These are phyloP conservation scores for Aspergillus ustus DNA, from an alignment of 2,329 filamentous ascomycete species.

Conservation along the genomic window DNA sequence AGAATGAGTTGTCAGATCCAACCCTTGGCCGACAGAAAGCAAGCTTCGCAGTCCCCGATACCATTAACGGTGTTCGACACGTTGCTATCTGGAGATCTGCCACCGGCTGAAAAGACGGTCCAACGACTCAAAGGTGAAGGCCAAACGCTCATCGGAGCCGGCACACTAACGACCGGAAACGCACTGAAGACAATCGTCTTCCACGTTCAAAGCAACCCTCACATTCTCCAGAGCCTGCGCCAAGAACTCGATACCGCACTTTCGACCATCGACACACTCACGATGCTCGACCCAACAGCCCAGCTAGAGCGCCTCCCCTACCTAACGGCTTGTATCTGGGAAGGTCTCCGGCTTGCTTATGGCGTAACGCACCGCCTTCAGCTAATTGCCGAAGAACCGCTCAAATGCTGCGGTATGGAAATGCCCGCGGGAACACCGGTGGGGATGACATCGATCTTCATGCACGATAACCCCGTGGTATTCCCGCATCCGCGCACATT, in stretches of 20 bases:
- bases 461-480: constrained; percentile 1
- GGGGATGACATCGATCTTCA: constrained; percentile 3
- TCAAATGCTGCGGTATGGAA: not conserved
- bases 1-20: constrained; percentile 10
- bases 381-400: constrained; percentile 6
- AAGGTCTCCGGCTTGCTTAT: constrained; percentile 7
- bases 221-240: not conserved
- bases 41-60: not conserved
- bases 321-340: constrained; percentile 7
- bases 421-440: constrained; percentile 5
- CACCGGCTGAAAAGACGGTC: constrained; percentile 4
- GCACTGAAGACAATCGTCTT: constrained; percentile 5
- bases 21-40: not conserved
- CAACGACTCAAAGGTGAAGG: constrained; percentile 8
- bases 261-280: not conserved
- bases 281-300: not conserved
- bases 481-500: not conserved
- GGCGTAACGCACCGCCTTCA: constrained; percentile 7
- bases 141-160: constrained; percentile 10
- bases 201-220: constrained; percentile 1
- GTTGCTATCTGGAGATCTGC: not conserved
- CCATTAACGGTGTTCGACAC: constrained; percentile 6
- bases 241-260: not conserved
- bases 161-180: constrained; percentile 5
- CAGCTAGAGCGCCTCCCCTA: constrained; percentile 1